Evolutionary conservation across 352 stramenopile species (phyloP).

Genomic region (Phytophthora crassamura): DNA sequence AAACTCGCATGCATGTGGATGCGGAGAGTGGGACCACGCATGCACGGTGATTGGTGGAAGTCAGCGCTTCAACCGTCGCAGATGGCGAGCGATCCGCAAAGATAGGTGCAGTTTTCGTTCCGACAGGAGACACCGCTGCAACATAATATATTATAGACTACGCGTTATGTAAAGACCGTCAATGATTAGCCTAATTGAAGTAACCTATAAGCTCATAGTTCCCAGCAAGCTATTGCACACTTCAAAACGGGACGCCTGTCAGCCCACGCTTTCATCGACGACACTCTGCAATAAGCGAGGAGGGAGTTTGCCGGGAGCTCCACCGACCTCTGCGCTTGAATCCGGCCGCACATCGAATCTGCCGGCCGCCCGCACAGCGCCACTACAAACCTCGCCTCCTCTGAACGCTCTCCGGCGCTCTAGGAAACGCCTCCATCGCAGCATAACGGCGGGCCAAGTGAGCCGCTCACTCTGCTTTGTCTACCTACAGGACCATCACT

Average conservation of each 20-base stretch:
- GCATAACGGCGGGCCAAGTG: conserved; percentile 7
- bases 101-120: neutral
- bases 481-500: too few species aligned
- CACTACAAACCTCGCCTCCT: neutral
- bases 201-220: too few species aligned
- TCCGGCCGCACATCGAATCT: neutral
- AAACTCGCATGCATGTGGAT: too few species aligned
- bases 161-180: conserved; percentile 11
- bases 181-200: neutral
- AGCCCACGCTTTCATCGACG: too few species aligned
- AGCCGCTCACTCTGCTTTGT: conserved; percentile 9
- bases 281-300: too few species aligned
- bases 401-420: neutral
- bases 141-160: neutral
- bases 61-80: conserved; percentile 9
- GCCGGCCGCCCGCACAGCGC: neutral
- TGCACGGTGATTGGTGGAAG: conserved; percentile 9
- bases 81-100: neutral
- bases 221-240: too few species aligned
- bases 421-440: neutral
- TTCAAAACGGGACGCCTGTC: too few species aligned
- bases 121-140: neutral
- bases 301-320: too few species aligned
- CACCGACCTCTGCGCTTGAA: too few species aligned
- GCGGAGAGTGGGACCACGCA: neutral